Evolutionary conservation across 2,329 filamentous ascomycete species (phyloP).

Genomic region (Stagonosporopsis cucurbitacearum): DNA sequence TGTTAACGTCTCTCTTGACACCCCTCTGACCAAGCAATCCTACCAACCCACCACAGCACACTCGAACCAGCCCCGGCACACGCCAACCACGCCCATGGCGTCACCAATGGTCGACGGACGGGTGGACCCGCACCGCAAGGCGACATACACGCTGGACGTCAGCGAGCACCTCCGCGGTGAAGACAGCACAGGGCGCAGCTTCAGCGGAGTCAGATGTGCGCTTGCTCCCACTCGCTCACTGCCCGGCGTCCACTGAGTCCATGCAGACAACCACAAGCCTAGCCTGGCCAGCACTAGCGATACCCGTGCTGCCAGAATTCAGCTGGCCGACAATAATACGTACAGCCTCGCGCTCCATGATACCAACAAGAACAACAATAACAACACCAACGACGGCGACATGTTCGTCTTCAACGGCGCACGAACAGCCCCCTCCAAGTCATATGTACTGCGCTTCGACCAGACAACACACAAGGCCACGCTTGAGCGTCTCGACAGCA

Average conservation of each 20-base stretch:
- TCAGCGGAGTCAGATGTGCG: conserved; percentile 47
- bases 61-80: not conserved
- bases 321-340: conserved; percentile 29
- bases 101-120: conserved; percentile 46
- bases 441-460: conserved; percentile 73
- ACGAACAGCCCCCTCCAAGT: conserved; percentile 40
- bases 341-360: conserved; percentile 44
- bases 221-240: not conserved
- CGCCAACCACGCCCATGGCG: conserved; percentile 34
- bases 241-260: too few relatives aligned
- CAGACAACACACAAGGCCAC: conserved; percentile 76
- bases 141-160: conserved; percentile 46
- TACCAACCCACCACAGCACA: not conserved
- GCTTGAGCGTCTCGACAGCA: conserved; percentile 80
- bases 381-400: conserved; percentile 35
- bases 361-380: conserved; percentile 30
- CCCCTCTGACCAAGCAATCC: not conserved
- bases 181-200: conserved; percentile 23
- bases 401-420: conserved; percentile 52
- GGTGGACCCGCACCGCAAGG: conserved; percentile 49
- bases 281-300: conserved; percentile 38
- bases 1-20: not conserved
- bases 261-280: conserved; percentile 56
- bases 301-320: conserved; percentile 38
- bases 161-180: conserved; percentile 42